phyloP scores from a whole-genome alignment of 805 yeast genomes.

The Danielia reshetovae region DNA sequence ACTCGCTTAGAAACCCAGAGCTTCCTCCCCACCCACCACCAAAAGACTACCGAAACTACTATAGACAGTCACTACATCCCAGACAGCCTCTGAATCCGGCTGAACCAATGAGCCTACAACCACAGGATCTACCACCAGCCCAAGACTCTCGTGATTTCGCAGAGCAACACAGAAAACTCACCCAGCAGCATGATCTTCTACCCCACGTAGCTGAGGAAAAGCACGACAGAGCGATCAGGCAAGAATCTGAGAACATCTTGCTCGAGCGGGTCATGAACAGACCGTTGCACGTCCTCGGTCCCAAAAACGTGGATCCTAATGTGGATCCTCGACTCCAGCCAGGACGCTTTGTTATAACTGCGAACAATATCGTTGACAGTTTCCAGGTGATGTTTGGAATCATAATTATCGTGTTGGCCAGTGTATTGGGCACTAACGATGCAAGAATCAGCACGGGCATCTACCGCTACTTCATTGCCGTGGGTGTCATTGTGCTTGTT shows the following conservation, averaged over 20 bases:
- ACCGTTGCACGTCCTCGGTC: constrained; percentile 23
- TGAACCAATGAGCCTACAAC: not conserved
- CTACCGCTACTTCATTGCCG: constrained; percentile 37
- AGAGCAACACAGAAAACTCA: too few relatives aligned
- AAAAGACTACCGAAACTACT: constrained; percentile 6
- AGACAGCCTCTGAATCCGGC: constrained; percentile 6
- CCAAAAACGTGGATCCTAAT: constrained; percentile 9
- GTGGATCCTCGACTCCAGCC: not conserved
- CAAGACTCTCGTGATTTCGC: constrained; percentile 17
- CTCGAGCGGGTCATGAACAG: constrained; percentile 32
- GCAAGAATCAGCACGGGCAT: constrained; percentile 19
- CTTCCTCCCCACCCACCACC: constrained; percentile 10
- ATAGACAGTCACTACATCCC: constrained; percentile 2
- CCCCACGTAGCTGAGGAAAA: not conserved
- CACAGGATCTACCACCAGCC: constrained; percentile 21
- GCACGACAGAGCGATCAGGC: not conserved
- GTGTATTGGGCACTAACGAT: constrained; percentile 24
- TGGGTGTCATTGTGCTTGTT: constrained; percentile 28
- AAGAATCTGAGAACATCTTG: constrained; percentile 20
- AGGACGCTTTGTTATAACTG: constrained; percentile 18
- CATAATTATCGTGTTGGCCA: constrained; percentile 24
- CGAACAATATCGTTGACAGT: constrained; percentile 26
- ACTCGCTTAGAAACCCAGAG: not conserved
- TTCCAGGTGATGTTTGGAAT: constrained; percentile 29
- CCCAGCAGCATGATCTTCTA: constrained; percentile 1